Conservation (phyloP, 129 eudicot genomes). For the Silybum marianum region DNA sequence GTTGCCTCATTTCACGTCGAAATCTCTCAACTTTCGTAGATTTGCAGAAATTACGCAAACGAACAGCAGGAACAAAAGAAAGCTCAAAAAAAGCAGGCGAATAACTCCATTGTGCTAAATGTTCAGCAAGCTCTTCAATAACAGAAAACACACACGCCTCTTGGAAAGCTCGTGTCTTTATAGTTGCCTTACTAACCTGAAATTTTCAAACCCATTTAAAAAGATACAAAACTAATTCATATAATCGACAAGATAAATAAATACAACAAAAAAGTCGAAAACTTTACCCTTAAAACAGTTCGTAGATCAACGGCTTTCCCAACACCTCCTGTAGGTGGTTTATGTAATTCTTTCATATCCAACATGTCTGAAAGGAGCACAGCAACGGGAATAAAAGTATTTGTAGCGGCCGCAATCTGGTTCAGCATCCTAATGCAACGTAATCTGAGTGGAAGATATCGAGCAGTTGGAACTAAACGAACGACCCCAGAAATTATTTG, state of each 20-base stretch:
- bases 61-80: slow-evolving; percentile 79
- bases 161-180: slow-evolving; percentile 85
- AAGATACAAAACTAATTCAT: not conserved
- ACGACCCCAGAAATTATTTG: slow-evolving; percentile 86
- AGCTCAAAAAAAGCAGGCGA: slow-evolving; percentile 88
- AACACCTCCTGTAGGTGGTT: slow-evolving; percentile 90
- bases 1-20: slow-evolving; percentile 69
- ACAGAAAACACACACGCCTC: slow-evolving; percentile 83
- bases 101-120: slow-evolving; percentile 96
- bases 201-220: slow-evolving; percentile 13
- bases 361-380: slow-evolving; percentile 83
- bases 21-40: slow-evolving; percentile 91
- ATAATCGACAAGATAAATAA: not conserved
- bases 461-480: slow-evolving; percentile 89
- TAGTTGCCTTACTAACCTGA: slow-evolving; percentile 77
- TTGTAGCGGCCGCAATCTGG: slow-evolving; percentile 79
- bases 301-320: slow-evolving; percentile 81
- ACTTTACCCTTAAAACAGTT: slow-evolving; percentile 61
- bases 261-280: not conserved
- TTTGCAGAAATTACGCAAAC: slow-evolving; percentile 81
- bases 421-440: slow-evolving; percentile 93
- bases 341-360: slow-evolving; percentile 85
- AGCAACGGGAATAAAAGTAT: slow-evolving; percentile 82
- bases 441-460: slow-evolving; percentile 86
- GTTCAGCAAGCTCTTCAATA: slow-evolving; percentile 85